Base-by-base conservation (phyloP, 805 yeast species). In the Vanderwaltozyma yarrowii region DNA sequence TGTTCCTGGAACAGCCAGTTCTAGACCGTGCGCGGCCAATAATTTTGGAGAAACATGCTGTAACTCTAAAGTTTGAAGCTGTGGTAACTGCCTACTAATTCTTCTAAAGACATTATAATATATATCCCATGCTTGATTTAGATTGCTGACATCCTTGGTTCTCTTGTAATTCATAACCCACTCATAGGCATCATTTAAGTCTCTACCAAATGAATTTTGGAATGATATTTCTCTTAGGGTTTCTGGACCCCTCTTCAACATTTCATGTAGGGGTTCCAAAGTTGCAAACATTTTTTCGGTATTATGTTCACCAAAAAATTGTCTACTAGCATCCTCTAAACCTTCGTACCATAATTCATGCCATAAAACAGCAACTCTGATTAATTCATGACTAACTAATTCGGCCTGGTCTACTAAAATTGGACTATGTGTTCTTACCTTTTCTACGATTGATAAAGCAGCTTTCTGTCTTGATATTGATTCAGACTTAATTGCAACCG, bases 341-440 rank as follows among this genome's bases (percentile, higher is more conserved):
- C 95, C 96, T 62, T 89, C 97, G 50, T 87, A 88, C 98, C 99
- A 92, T 56, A 82, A 80, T 53, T 92, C 99, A 52, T 87, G 95
- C 96, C 98, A 88, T 43, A 92, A 62, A 3, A 89, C 96, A 1
- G 97, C 96, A 14, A 87, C 95, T 47, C 97, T 69, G 45, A 92
- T 88, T 40, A 92, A 72, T 54, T 92, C 98, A 47, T 78, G 79
- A 62, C 95, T 83, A n/a, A 92, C 96, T 39, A 88, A 60, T 49
- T 87, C 96, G 0, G 96, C 88, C 56, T 92, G 97, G 45, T 81
- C 87, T 20, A 92, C 96, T 43, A 92, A 65, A 0, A 67, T 63
- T 0, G 96, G 73, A 31, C 95, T 83, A 50, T 92, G 96, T 3
- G 80, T 71, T 46, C 94, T 69, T 94, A 92, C 85, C 54, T 85